Evolutionary conservation across 106 monocot genomes (phyloP).

Genomic region (Dioscorea zingiberensis): DNA sequence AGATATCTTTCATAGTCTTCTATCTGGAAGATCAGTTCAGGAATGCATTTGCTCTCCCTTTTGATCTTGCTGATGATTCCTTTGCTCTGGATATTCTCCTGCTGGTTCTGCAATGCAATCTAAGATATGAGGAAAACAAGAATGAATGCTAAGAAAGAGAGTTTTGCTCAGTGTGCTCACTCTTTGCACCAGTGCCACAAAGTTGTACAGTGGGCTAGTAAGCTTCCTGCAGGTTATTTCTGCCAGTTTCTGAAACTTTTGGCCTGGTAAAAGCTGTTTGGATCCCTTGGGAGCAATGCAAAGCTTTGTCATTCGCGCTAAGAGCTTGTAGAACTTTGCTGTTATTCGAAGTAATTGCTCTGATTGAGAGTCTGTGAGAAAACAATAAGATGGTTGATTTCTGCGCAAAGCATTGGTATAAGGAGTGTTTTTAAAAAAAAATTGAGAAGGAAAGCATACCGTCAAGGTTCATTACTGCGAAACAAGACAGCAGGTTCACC

Average conservation of each 20-base stretch:
- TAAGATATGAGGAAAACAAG: background rate
- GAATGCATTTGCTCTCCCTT: constrained; percentile 85
- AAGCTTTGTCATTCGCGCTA: constrained; percentile 68
- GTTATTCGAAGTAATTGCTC: constrained; percentile 66
- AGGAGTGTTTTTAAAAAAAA: too few species aligned
- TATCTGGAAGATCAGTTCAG: constrained; percentile 85
- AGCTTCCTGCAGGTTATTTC: constrained; percentile 79
- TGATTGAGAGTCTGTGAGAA: constrained; percentile 58
- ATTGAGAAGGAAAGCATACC: constrained; percentile 24
- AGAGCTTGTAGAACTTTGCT: constrained; percentile 77
- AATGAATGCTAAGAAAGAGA: background rate
- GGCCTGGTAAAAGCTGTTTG: constrained; percentile 50
- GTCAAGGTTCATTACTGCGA: constrained; percentile 77
- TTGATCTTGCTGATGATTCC: constrained; percentile 66
- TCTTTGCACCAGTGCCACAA: constrained; percentile 62
- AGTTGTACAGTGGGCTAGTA: constrained; percentile 69
- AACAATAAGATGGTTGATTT: background rate
- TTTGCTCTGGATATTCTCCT: constrained; percentile 26
- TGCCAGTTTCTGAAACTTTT: constrained; percentile 73
- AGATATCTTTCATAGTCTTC: constrained; percentile 95
- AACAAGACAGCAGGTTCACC: constrained; percentile 55
- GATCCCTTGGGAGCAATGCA: constrained; percentile 61
- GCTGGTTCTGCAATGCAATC: constrained; percentile 53
- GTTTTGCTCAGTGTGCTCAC: constrained; percentile 18
- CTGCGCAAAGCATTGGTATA: too few species aligned